A percentile compares a stretch with the other conserved stretches of the same genome.
These are phyloP conservation scores for Capsicum rhomboideum DNA, from an alignment of 257 asterid genomes.

Conservation along the genomic window DNA sequence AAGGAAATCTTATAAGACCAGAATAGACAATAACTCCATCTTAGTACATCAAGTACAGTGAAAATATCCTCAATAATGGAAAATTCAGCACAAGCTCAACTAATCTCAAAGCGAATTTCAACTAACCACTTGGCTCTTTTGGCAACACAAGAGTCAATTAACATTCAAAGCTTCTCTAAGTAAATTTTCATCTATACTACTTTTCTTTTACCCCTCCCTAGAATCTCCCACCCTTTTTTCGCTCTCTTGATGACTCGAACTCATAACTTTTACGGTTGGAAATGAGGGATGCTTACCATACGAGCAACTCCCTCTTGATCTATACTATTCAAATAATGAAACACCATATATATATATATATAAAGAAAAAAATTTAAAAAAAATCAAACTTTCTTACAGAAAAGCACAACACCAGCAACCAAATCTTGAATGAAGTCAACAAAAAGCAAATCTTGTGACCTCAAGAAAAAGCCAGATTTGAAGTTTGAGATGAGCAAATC, in stretches of 20 bases:
- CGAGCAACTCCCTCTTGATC: not conserved
- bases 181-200: not conserved
- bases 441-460: not conserved
- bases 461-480: slow-evolving; percentile 33
- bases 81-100: not conserved
- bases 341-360: not conserved
- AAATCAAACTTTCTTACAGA: not conserved
- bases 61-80: not conserved
- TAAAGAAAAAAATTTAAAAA: not conserved
- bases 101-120: not conserved
- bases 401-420: not conserved
- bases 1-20: not conserved
- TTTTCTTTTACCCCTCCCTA: too few relatives aligned
- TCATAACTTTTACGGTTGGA: too few relatives aligned
- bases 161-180: not conserved
- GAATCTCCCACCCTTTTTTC: too few relatives aligned
- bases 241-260: too few relatives aligned
- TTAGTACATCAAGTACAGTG: not conserved
- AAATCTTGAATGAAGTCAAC: slow-evolving; percentile 2
- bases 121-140: not conserved
- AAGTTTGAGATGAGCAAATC: slow-evolving; percentile 10
- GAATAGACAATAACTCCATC: not conserved
- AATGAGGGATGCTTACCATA: too few relatives aligned
- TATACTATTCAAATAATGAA: not conserved
- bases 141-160: not conserved